Percentiles rank a stretch among this genome's conserved stretches.
These are phyloP conservation scores for Fusarium xylarioides DNA, from an alignment of 2,329 filamentous ascomycete genomes.

Conservation along the genomic window DNA sequence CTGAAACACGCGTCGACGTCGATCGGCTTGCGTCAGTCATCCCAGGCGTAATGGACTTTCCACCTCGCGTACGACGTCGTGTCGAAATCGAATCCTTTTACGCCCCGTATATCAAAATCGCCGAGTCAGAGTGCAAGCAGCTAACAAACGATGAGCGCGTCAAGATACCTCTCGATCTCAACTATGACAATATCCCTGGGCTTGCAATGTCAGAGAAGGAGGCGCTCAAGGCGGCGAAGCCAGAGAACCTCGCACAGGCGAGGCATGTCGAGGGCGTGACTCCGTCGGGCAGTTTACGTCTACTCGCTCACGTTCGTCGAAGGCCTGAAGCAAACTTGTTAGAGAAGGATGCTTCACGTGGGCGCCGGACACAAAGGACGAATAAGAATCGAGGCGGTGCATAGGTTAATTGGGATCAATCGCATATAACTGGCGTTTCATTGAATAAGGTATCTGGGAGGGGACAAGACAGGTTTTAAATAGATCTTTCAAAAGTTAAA, in stretches of 20 bases:
- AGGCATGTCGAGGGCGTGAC: slow-evolving; percentile 84
- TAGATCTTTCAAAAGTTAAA: neutral
- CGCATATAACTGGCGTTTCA: slow-evolving; percentile 17
- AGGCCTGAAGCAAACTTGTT: slow-evolving; percentile 9
- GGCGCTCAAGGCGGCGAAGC: slow-evolving; percentile 73
- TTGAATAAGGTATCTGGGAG: neutral
- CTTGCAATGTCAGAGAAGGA: slow-evolving; percentile 83
- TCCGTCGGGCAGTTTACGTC: slow-evolving; percentile 65
- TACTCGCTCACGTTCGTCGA: slow-evolving; percentile 70
- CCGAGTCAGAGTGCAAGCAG: slow-evolving; percentile 70
- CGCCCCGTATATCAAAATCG: slow-evolving; percentile 82
- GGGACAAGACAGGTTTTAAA: neutral
- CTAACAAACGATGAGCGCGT: slow-evolving; percentile 82
- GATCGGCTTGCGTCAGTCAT: slow-evolving; percentile 66
- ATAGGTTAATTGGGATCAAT: neutral
- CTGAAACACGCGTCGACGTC: slow-evolving; percentile 55
- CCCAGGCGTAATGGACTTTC: slow-evolving; percentile 64
- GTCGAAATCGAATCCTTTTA: slow-evolving; percentile 86
- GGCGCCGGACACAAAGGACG: neutral
- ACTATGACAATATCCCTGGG: slow-evolving; percentile 78
- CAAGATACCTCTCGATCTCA: slow-evolving; percentile 74
- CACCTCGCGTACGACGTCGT: slow-evolving; percentile 68
- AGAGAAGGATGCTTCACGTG: neutral
- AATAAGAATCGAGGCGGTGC: neutral
- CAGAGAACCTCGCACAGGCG: slow-evolving; percentile 89